These are phyloP conservation scores for Backusella sp. DNA, from an alignment of 192 early-diverging fungal species.

Conservation along the genomic window DNA sequence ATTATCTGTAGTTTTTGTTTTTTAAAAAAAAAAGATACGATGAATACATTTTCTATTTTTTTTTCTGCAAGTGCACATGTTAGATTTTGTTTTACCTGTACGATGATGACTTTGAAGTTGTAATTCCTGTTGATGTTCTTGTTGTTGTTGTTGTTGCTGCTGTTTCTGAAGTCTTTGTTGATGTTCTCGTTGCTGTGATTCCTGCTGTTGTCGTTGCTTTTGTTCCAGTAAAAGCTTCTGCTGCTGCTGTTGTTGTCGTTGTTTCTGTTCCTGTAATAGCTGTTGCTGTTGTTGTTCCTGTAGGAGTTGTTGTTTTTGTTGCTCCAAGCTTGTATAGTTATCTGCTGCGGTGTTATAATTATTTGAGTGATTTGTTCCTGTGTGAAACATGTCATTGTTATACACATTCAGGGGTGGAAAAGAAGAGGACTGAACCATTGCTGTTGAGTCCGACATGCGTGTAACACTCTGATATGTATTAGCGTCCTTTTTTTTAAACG, in stretches of 20 bases:
- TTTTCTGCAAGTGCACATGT: background rate
- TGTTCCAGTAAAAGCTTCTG: too few relatives aligned
- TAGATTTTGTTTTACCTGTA: background rate
- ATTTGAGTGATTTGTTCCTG: background rate
- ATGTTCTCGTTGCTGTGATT: too few relatives aligned
- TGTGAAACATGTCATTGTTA: background rate
- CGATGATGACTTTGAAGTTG: background rate
- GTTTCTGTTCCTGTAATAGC: background rate
- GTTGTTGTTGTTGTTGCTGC: too few relatives aligned
- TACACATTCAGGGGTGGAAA: conserved; percentile 5
- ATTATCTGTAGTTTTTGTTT: background rate
- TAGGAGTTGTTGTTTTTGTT: background rate
- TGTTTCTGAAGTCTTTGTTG: background rate
- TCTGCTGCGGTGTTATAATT: background rate
- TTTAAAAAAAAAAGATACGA: background rate
- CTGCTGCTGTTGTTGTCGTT: background rate
- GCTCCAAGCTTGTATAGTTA: background rate
- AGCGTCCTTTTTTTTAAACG: background rate
- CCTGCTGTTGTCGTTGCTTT: too few relatives aligned
- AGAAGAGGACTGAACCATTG: background rate
- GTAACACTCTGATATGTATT: conserved; percentile 2
- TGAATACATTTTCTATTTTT: background rate
- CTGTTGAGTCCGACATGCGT: background rate
- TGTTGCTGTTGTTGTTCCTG: background rate
- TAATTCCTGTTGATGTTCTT: background rate